Evolutionary conservation across 208 protist genomes (phyloP).

Genomic region (Trypanosoma congolense): DNA sequence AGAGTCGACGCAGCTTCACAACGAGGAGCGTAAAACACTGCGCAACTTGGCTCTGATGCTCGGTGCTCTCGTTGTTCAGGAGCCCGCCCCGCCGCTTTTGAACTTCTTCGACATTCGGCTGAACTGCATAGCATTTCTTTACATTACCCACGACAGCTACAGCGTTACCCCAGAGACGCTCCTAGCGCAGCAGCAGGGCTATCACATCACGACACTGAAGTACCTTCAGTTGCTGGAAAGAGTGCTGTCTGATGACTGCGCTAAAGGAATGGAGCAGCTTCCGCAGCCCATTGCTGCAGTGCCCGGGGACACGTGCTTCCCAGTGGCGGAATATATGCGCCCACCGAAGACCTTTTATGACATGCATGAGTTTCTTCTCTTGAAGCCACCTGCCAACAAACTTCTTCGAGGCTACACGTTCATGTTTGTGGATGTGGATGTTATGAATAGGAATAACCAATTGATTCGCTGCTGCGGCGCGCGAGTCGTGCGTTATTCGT

Average conservation of each 20-base stretch:
- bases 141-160: conserved; percentile 49
- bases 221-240: conserved; percentile 38
- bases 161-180: conserved; percentile 48
- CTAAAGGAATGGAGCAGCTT: conserved; percentile 34
- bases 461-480: conserved; percentile 39
- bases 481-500: conserved; percentile 18
- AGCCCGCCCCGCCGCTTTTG: conserved; percentile 30
- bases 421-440: conserved; percentile 27
- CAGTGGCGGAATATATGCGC: conserved; percentile 42
- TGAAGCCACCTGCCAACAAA: conserved; percentile 22
- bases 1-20: conserved; percentile 32
- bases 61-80: conserved; percentile 47
- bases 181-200: conserved; percentile 48
- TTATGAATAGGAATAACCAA: conserved; percentile 23
- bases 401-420: conserved; percentile 42
- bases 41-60: conserved; percentile 31
- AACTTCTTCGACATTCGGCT: conserved; percentile 48
- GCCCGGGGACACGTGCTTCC: conserved; percentile 33
- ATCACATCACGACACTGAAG: conserved; percentile 55
- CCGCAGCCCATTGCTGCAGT: conserved; percentile 31
- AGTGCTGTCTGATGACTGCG: conserved; percentile 25
- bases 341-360: conserved; percentile 53
- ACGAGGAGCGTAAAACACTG: conserved; percentile 24
- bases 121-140: conserved; percentile 58
- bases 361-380: conserved; percentile 44